A percentile compares a stretch with the other conserved stretches of the same genome.
phyloP scores from a whole-genome alignment of 805 yeast species.

The Lipomyces chichibuensis region DNA sequence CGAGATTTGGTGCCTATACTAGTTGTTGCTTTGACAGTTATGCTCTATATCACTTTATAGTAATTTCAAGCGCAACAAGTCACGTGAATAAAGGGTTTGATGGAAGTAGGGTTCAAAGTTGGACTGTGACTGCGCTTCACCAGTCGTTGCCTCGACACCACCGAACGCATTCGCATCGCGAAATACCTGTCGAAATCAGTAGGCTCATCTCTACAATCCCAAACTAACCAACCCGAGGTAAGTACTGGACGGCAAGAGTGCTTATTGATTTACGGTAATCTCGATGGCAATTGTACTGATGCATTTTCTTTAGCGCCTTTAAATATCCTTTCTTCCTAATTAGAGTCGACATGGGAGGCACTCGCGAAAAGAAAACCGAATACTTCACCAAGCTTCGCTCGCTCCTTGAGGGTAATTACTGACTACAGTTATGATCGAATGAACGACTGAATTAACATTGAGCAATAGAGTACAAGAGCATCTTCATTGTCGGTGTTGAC shows the following conservation, averaged over 20 bases:
- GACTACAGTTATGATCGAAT: not conserved
- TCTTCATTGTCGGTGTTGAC: slow-evolving; percentile 99
- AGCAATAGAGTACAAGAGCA: slow-evolving; percentile 80
- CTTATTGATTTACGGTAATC: not conserved
- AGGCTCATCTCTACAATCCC: not conserved
- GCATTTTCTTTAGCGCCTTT: slow-evolving; percentile 55
- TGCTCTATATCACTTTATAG: not conserved
- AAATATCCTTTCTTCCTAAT: slow-evolving; percentile 82
- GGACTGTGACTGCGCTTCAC: not conserved
- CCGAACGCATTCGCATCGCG: not conserved
- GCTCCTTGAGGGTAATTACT: slow-evolving; percentile 63
- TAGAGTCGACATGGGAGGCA: slow-evolving; percentile 99
- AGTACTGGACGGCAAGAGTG: not conserved
- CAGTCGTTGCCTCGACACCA: not conserved
- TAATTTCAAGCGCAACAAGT: not conserved
- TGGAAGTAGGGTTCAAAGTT: not conserved
- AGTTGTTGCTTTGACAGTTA: not conserved
- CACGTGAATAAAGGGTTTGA: not conserved
- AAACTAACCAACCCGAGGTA: slow-evolving; percentile 20
- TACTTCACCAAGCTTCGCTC: slow-evolving; percentile 95
- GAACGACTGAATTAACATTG: not conserved
- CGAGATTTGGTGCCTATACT: not conserved
- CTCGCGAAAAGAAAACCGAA: slow-evolving; percentile 95
- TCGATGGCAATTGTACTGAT: not conserved
- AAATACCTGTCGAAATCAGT: not conserved